Conservation (phyloP, 148 eudicot species). For the Heliamphora exappendiculata region DNA sequence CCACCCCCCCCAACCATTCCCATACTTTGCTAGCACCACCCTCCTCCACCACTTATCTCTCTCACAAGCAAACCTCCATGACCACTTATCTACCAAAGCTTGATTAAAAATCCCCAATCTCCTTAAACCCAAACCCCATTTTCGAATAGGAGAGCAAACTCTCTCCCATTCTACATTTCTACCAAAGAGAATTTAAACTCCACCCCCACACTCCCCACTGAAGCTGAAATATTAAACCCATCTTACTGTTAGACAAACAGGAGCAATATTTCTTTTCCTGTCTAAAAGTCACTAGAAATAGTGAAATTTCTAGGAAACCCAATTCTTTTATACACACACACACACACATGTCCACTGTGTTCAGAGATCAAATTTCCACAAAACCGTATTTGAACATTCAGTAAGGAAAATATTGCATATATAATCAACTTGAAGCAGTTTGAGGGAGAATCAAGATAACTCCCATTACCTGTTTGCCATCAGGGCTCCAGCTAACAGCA, state of each 20-base stretch:
- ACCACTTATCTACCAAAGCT: too few relatives aligned
- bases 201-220: background rate
- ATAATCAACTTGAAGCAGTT: background rate
- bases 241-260: background rate
- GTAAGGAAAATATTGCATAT: background rate
- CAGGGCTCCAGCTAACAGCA: slow-evolving; percentile 95
- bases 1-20: too few relatives aligned
- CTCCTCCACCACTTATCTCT: too few relatives aligned
- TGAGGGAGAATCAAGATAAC: background rate
- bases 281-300: background rate
- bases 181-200: too few relatives aligned
- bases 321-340: background rate
- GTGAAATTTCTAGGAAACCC: background rate
- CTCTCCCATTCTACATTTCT: background rate
- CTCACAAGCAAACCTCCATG: too few relatives aligned
- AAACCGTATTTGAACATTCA: background rate
- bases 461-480: slow-evolving; percentile 61
- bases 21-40: too few relatives aligned
- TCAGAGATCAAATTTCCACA: background rate
- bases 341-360: background rate
- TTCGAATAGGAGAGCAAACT: too few relatives aligned
- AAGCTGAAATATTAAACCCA: background rate
- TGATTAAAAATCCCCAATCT: too few relatives aligned
- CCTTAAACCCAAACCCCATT: too few relatives aligned
- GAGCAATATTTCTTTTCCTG: background rate